phyloP scores from a whole-genome alignment of 495 filamentous ascomycete genomes.

The Saxophila tyrrhenica region DNA sequence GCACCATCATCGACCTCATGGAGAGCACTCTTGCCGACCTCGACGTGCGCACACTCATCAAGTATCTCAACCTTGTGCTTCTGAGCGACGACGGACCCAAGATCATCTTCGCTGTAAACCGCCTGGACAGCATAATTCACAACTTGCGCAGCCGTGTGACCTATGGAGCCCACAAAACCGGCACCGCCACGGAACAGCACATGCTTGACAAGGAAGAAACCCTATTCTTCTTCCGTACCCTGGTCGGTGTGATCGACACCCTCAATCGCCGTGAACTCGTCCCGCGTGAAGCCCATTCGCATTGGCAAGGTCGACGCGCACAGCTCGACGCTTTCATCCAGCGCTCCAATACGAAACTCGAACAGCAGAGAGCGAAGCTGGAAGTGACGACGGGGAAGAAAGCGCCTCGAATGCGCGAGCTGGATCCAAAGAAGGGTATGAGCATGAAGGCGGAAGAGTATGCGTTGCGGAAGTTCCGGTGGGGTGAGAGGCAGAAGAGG shows the following conservation, averaged over 20 bases:
- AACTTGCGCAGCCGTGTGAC: slow-evolving; percentile 7
- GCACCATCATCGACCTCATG: slow-evolving; percentile 23
- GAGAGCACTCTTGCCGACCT: slow-evolving; percentile 22
- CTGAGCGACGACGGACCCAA: slow-evolving; percentile 4
- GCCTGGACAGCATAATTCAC: slow-evolving; percentile 7
- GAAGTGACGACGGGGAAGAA: background rate
- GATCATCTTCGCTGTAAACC: slow-evolving; percentile 8
- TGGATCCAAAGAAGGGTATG: background rate
- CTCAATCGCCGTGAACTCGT: slow-evolving; percentile 12
- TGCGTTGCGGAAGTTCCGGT: background rate
- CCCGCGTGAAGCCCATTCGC: slow-evolving; percentile 3
- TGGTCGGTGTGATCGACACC: slow-evolving; percentile 16
- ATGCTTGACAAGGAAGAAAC: background rate
- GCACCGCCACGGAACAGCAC: background rate
- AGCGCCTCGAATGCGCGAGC: background rate
- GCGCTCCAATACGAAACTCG: background rate
- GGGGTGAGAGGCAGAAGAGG: background rate
- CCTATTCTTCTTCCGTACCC: background rate
- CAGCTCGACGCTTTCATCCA: slow-evolving; percentile 6
- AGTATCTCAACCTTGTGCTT: slow-evolving; percentile 32
- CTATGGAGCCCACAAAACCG: slow-evolving; percentile 2
- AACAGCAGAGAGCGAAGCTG: background rate
- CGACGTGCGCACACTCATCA: slow-evolving; percentile 30
- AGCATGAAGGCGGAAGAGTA: background rate
- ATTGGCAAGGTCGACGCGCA: slow-evolving; percentile 8